These are phyloP conservation scores for Globisporangium ultimum DNA, from an alignment of 352 stramenopile species.

Conservation along the genomic window DNA sequence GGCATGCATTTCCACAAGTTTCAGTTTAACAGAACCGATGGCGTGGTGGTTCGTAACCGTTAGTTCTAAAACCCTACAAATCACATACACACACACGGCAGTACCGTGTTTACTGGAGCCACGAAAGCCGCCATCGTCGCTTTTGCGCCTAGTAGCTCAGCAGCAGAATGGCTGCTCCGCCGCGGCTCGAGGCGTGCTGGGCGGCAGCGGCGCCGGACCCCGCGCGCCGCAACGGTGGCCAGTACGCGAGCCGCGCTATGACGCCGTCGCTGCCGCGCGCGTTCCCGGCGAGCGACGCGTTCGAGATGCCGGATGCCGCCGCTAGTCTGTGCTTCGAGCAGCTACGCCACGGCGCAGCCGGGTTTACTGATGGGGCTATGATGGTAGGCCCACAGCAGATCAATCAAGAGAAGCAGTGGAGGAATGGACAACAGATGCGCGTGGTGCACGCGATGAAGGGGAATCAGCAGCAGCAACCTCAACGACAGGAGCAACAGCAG, in stretches of 20 bases:
- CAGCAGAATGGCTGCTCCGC: conserved; percentile 13
- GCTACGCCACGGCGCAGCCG: conserved; percentile 1
- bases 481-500: conserved; percentile 11
- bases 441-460: not conserved
- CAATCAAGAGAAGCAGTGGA: not conserved
- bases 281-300: not conserved
- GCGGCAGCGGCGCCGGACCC: not conserved
- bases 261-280: not conserved
- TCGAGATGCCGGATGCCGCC: not conserved
- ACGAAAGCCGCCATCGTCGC: conserved; percentile 3
- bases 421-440: not conserved
- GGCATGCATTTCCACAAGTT: too few species aligned
- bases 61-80: too few species aligned
- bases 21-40: too few species aligned
- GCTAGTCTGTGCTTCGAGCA: not conserved
- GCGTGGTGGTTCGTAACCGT: too few species aligned
- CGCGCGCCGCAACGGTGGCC: not conserved
- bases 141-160: not conserved
- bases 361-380: not conserved
- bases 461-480: conserved; percentile 7
- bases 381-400: not conserved
- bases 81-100: not conserved
- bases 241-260: not conserved
- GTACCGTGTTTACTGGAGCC: not conserved
- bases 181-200: conserved; percentile 7